Evolutionary conservation across 768 basidiomycete species (phyloP), one percentile per base, ranked within the genome.

Genomic region (Lepiota subincarnata): DNA sequence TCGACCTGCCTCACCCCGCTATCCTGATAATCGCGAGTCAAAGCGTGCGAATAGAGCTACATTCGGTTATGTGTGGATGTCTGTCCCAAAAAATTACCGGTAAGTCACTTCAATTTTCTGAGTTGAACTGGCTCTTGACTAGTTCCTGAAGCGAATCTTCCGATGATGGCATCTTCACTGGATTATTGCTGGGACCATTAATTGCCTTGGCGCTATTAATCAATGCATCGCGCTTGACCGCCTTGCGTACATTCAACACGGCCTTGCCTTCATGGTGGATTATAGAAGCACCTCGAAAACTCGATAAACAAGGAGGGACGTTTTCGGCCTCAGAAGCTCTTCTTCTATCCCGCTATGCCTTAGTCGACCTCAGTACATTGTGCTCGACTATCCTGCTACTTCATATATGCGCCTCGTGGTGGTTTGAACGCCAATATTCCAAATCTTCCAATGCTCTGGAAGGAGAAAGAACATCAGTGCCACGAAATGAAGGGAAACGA

Each of bases 31-130:
- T 48, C 78, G 77, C 35, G 82, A 84, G 10, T 59, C 58, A 41
- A 62, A 80, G 78, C 46, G 62, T 62, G 41, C 40, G 50, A 19
- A 53, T 55, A 48, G 68, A 70, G 72, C 19, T 78, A 81, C 61
- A 7, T 81, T 83, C 52, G 83, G 84, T 31, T 88, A 83, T 62
- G 78, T 92, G 20, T 93, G 89, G 89, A 92, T 93, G 91, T 87
- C 90, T 13, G 89, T 91, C 4, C 86, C 88, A 0, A 90, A 91
- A 68, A 91, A 93, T 62, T 93, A 89, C 64, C 77, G 90, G 89
- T 87, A 58, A 38, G 71, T 62, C 37, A 40, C 7, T 39, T n/a
- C 47, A 16, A 28, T n/a, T 48, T n/a, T 11, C 42, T 48, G 7
- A 12, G 48, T 14, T n/a, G 11, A 24, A 38, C 48, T 64, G 24